These are phyloP conservation scores for Pulicaria dysenterica DNA, from an alignment of 129 eudicot species.

Conservation along the genomic window DNA sequence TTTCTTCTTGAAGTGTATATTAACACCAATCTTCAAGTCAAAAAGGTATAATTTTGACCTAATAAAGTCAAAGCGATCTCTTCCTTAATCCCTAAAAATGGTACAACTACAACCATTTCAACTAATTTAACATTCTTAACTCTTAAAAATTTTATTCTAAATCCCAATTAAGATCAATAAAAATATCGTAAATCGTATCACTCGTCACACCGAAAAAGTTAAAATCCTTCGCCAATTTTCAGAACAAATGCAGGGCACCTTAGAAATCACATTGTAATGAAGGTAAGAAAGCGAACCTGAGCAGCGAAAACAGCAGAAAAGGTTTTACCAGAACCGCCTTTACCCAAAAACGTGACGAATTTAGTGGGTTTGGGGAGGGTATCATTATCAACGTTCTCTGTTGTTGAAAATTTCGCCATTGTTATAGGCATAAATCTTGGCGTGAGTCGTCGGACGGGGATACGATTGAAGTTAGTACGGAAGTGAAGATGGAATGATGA, in stretches of 20 bases:
- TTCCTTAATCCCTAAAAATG: slow-evolving; percentile 4
- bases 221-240: background rate
- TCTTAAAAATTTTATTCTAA: background rate
- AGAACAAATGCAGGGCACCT: background rate
- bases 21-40: background rate
- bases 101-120: background rate
- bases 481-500: slow-evolving; percentile 26
- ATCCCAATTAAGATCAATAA: slow-evolving; percentile 7
- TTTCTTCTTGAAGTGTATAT: background rate
- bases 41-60: background rate
- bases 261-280: background rate
- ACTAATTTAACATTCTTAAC: background rate
- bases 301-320: slow-evolving; percentile 91
- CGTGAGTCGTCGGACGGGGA: slow-evolving; percentile 22
- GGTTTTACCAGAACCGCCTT: slow-evolving; percentile 98
- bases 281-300: slow-evolving; percentile 52
- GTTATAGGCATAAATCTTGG: slow-evolving; percentile 26
- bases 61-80: background rate
- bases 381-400: slow-evolving; percentile 7
- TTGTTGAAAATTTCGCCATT: slow-evolving; percentile 35
- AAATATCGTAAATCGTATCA: background rate
- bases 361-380: slow-evolving; percentile 43
- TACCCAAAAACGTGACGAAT: slow-evolving; percentile 85
- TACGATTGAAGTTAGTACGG: slow-evolving; percentile 3
- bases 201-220: background rate